Base-by-base conservation (phyloP, 179 eudicot species). In the Beta corolliflora region DNA sequence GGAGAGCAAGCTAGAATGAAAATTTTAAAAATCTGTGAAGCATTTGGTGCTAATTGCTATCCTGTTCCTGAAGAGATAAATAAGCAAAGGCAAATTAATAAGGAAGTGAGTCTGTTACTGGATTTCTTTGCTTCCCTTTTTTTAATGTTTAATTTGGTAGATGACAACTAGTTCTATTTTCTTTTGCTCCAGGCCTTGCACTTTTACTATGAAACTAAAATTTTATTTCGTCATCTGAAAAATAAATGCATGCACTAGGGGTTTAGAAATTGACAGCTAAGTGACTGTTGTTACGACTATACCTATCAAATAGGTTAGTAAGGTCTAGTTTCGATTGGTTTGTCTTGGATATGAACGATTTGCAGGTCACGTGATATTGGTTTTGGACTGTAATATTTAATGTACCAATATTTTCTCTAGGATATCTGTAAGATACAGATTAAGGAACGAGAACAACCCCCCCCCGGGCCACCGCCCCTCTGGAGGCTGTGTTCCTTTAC, bases 1-100 rank as follows among this genome's bases (percentile, higher is more conserved):
- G 99, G 99, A 70, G 98, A 96, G 90, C 97, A 93, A 84, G 99
- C 98, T 71, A 93, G 90, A 79, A 88, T 89, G 84, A 96, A 96
- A 90, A 90, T 92, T 76, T 79, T 92, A 79, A 95, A 91, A 91
- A 95, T 95, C n/a, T 95, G 99, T 90, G 99, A 94, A 86, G 95
- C 97, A 61, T 95, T 92, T 91, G 98, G 98, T 73, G 99, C 99
- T 83, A 94, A 90, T 81, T 95, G 97, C 89, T 95, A 92, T 86
- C 95, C 99, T 60, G 92, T 95, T 79, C 97, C 97, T 45, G 98
- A 95, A 79, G 98, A 95, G 77, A 52, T 82, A 58, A 90, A 86
- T 81, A 91, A 88, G 71, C 92, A 92, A 89, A 90, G 93, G 87
- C 99, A 93, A 87, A 90, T 96, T 78, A 88, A 89, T 84, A 89